Evolutionary conservation across 345 rosid genomes (phyloP), one percentile per base, ranked within the genome.

Genomic region (Anastatica hierochuntica): DNA sequence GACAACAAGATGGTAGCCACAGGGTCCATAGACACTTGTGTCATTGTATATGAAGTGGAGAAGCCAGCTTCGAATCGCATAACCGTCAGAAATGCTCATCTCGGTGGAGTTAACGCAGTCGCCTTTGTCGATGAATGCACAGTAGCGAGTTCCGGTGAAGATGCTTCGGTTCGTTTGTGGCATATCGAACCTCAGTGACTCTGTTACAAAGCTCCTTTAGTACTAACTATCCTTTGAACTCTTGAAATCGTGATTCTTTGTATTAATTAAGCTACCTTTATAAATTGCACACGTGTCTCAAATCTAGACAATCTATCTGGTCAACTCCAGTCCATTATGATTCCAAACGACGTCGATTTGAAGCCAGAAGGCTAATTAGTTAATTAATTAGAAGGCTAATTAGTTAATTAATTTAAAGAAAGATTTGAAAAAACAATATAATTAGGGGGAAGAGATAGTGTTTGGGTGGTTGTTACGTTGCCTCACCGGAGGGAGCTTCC

Each of bases 141-240:
- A 8, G 62, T 79, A 14, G 78, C 69, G 49, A 82, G 83, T 46
- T 85, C 90, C 13, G 87, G 95, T 5, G 95, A 79, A 65, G 95
- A 85, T 62, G 90, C 81, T 26, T 76, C 78, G 41, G 53, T 85
- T 53, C 82, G 89, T 36, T 69, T 73, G 34, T 82, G 94, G 94
- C 72, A 44, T 15, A 29, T 67, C 40, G 46, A 71, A 26, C 53
- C 62, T 52, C 74, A 56, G 21, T 73, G 23, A 66, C 14, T 34
- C 9, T 24, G 27, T 24, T 24, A 24, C 3, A 3, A 24, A 24
- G 27, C 27, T 24, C 27, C 6, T 24, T 24, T 24, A 24, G 6
- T 24, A 24, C 27, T 7, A 24, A n/a, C n/a, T n/a, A n/a, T n/a
- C n/a, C n/a, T n/a, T n/a, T n/a, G n/a, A n/a, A n/a, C n/a, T n/a